Percentiles rank a stretch among this genome's conserved stretches.
Evolutionary conservation across 2,329 filamentous ascomycete genomes (phyloP).

Genomic region (Thelonectria olida): DNA sequence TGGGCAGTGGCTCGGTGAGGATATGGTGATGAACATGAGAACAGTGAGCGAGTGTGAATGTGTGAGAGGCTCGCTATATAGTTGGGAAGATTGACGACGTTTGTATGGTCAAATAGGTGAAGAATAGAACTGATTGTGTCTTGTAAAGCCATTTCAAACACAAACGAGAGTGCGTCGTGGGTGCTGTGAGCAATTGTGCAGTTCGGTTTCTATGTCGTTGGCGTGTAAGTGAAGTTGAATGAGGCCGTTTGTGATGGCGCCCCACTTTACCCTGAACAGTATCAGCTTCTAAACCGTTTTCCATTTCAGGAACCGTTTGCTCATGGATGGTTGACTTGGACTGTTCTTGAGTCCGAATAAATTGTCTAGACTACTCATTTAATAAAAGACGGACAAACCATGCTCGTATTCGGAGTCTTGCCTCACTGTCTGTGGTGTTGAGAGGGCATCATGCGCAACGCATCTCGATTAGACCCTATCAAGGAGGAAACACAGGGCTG

Average conservation of each 20-base stretch:
- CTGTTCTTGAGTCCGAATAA: too few relatives aligned
- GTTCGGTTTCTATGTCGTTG: neutral
- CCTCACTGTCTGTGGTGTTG: too few relatives aligned
- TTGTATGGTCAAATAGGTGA: neutral
- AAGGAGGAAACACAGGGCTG: too few relatives aligned
- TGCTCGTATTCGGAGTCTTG: too few relatives aligned
- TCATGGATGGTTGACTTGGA: too few relatives aligned
- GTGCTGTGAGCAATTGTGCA: neutral
- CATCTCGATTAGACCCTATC: too few relatives aligned
- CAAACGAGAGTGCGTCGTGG: neutral
- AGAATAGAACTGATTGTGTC: neutral
- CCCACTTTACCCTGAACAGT: neutral
- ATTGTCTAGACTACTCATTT: too few relatives aligned
- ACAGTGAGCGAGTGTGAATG: too few relatives aligned
- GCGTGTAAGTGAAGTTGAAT: neutral
- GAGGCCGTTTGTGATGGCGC: neutral
- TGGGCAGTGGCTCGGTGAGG: neutral
- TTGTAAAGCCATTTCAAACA: neutral
- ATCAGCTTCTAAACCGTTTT: neutral
- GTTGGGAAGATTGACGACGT: neutral
- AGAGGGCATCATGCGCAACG: too few relatives aligned
- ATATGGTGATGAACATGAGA: too few relatives aligned
- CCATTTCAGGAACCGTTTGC: neutral
- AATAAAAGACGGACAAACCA: too few relatives aligned
- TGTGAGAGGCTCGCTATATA: neutral